These are phyloP conservation scores for Acer negundo DNA, from an alignment of 345 rosid genomes.

Conservation along the genomic window DNA sequence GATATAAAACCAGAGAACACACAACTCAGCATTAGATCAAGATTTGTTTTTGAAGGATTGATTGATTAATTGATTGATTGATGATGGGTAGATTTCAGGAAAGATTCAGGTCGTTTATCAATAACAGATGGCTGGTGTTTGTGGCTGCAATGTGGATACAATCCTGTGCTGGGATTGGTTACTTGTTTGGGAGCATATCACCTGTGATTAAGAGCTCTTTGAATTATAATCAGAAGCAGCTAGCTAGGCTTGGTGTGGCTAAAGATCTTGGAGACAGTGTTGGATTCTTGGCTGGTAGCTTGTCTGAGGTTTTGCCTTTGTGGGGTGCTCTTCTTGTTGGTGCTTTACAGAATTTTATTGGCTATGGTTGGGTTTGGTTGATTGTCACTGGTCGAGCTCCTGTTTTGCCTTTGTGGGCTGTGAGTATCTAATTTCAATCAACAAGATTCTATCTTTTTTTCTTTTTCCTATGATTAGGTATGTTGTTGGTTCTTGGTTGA, in stretches of 20 bases:
- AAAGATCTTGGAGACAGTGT: constrained; percentile 98
- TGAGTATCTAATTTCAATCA: constrained; percentile 42
- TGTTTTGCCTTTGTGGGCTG: constrained; percentile 89
- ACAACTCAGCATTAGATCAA: background rate
- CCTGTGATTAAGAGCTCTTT: constrained; percentile 91
- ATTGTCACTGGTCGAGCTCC: constrained; percentile 76
- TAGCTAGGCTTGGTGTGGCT: constrained; percentile 89
- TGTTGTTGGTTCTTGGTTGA: background rate
- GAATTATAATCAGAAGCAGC: constrained; percentile 80
- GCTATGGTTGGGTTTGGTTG: constrained; percentile 98
- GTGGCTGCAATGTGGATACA: constrained; percentile 99
- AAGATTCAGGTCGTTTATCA: constrained; percentile 49
- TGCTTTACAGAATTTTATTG: constrained; percentile 81
- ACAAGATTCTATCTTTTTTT: background rate
- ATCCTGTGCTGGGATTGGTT: constrained; percentile 94
- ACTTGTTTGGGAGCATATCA: constrained; percentile 93
- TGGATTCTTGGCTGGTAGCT: constrained; percentile 89
- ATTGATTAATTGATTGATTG: background rate
- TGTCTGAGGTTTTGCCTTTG: constrained; percentile 82
- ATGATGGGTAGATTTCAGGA: constrained; percentile 53
- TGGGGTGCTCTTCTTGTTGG: constrained; percentile 97
- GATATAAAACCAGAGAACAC: background rate
- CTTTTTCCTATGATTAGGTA: background rate
- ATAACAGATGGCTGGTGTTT: constrained; percentile 93
- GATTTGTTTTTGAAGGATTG: background rate